Base-by-base conservation (phyloP, 371 early-diverging fungal genomes). In the Mortierella sp. region DNA sequence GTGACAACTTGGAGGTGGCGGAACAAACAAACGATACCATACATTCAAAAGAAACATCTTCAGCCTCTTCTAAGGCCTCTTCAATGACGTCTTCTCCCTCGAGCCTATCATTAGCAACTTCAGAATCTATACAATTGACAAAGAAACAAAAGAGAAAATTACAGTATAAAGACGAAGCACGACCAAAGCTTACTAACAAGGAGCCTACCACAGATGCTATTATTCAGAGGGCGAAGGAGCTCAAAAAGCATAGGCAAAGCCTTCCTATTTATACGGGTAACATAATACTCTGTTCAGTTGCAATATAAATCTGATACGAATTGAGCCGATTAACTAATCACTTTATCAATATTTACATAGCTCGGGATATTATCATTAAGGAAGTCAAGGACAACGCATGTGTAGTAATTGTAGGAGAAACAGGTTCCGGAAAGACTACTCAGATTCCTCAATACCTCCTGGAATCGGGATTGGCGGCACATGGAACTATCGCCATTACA, bases 401-500 rank as follows among this genome's bases (percentile, higher is more conserved):
- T 23, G 87, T 88, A 0, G 87, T 91, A 54, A 86, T 91, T 47
- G 90, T 89, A 65, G 91, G 91, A 49, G 91, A 91, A 60, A 91
- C 91, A 1, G 91, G 91, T 40, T 86, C 86, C 62, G 90, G 91
- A 45, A 90, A 90, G 70, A 89, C 91, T 15, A 91, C 91, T 26
- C 90, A 96, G 78, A 94, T 97, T 37, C 97, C 99, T 3, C 96
- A 97, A 82, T 97, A 92, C 83, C 86, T 98, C 13, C 69, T 90
- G 28, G 95, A 96, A 62, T 88, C 91, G 9, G 93, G 93, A 3
- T 65, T 93, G 34, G 85, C 93, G 3, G 86, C 86, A 9, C 72
- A 84, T 28, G 93, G 93, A 3, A 90, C 90, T 26, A 91, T 99
- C 59, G 97, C 96, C 0, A 86, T 97, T 45, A 98, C 99, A 0